Conservation (phyloP, 352 stramenopile genomes). For the Globisporangium yorkense region DNA sequence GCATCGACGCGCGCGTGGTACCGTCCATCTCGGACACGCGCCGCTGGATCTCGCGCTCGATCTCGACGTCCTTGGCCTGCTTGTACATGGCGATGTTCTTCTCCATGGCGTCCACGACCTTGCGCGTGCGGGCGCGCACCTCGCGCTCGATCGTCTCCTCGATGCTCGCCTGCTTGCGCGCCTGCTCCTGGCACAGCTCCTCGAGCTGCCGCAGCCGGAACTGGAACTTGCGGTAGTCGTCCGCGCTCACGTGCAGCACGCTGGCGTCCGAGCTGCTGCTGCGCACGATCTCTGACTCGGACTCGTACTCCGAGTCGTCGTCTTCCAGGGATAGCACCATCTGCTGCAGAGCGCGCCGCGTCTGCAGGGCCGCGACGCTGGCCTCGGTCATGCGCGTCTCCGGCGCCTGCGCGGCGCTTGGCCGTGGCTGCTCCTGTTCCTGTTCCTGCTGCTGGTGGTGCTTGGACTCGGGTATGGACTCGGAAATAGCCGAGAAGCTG, state of each 20-base stretch:
- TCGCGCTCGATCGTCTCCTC: slow-evolving; percentile 77
- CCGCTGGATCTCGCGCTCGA: slow-evolving; percentile 72
- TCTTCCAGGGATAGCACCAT: slow-evolving; percentile 83
- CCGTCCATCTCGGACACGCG: slow-evolving; percentile 49
- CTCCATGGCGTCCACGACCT: slow-evolving; percentile 70
- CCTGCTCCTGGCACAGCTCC: slow-evolving; percentile 66
- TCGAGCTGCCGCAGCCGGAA: slow-evolving; percentile 75
- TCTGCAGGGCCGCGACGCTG: slow-evolving; percentile 67
- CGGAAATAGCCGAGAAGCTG: not conserved
- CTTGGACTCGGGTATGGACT: slow-evolving; percentile 8
- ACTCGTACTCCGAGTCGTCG: slow-evolving; percentile 60
- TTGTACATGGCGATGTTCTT: slow-evolving; percentile 86
- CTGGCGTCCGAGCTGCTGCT: slow-evolving; percentile 12
- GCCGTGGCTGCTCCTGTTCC: not conserved
- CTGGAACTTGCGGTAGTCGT: slow-evolving; percentile 84
- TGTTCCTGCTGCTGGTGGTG: slow-evolving; percentile 11
- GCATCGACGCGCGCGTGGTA: slow-evolving; percentile 10
- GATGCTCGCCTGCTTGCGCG: slow-evolving; percentile 60
- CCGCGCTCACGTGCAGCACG: slow-evolving; percentile 49
- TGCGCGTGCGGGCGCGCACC: slow-evolving; percentile 52
- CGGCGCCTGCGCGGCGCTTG: slow-evolving; percentile 14
- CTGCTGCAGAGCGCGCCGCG: slow-evolving; percentile 73
- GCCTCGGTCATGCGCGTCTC: slow-evolving; percentile 50
- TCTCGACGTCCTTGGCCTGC: slow-evolving; percentile 75
- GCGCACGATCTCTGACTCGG: slow-evolving; percentile 24